A percentile compares a stretch with the other conserved stretches of the same genome.
Conservation (phyloP, 495 filamentous ascomycete species). For the Lasiosphaeris hirsuta region DNA sequence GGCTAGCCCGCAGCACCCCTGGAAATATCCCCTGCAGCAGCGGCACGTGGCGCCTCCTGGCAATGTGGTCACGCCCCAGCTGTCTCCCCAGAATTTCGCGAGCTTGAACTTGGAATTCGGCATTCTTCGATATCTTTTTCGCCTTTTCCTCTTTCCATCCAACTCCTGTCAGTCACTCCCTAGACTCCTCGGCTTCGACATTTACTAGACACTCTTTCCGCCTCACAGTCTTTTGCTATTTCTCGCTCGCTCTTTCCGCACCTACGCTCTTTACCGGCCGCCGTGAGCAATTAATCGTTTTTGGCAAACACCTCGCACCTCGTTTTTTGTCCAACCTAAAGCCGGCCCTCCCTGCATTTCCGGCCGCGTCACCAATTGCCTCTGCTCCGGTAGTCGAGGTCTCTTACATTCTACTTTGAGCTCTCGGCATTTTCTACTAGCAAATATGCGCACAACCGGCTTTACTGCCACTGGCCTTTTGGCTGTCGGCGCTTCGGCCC, state of each 20-base stretch:
- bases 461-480: slow-evolving; percentile 31
- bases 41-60: slow-evolving; percentile 11
- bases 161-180: not conserved
- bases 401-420: slow-evolving; percentile 1
- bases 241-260: not conserved
- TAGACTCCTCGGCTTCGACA: not conserved
- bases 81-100: not conserved
- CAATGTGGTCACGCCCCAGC: not conserved
- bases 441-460: slow-evolving; percentile 26
- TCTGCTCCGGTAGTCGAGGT: slow-evolving; percentile 13
- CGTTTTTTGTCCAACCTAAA: not conserved
- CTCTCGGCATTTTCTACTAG: not conserved
- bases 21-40: slow-evolving; percentile 8
- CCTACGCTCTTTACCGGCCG: not conserved
- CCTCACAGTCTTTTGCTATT: not conserved
- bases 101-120: too few relatives aligned
- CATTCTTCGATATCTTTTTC: not conserved
- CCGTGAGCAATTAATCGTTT: not conserved
- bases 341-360: not conserved
- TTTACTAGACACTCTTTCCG: not conserved
- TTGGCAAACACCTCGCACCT: not conserved
- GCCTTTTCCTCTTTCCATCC: not conserved
- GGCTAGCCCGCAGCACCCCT: not conserved
- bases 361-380: not conserved
- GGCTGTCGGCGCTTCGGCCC: slow-evolving; percentile 31